A percentile compares a stretch with the other conserved stretches of the same genome.
phyloP scores from a whole-genome alignment of 2,329 filamentous ascomycete species.

The Colletotrichum lindemuthianum region DNA sequence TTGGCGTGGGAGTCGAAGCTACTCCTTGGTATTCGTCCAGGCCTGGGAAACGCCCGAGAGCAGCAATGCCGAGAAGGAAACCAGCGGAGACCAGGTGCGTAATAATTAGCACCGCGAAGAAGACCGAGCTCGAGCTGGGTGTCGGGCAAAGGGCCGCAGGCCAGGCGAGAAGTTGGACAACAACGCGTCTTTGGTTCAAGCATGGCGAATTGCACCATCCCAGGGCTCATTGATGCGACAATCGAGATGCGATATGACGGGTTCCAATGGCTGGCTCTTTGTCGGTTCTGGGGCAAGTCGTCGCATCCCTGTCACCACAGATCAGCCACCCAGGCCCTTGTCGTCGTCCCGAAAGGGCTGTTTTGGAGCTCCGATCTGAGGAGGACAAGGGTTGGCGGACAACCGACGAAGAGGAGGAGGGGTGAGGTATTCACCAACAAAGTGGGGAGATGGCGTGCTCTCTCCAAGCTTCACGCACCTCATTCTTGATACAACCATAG shows the following conservation, averaged over 20 bases:
- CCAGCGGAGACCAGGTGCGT: not conserved
- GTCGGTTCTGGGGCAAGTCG: not conserved
- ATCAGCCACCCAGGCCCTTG: no score
- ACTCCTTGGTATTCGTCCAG: no score
- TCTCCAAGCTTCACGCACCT: conserved; percentile 16
- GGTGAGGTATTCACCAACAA: conserved; percentile 31
- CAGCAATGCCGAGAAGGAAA: not conserved
- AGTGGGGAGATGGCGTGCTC: conserved; percentile 38
- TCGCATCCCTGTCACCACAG: conserved; percentile 1
- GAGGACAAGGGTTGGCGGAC: not conserved
- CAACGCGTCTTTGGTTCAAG: not conserved
- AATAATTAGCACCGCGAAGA: not conserved
- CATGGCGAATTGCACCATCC: conserved; percentile 23
- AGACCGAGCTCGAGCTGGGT: not conserved
- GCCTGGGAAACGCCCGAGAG: not conserved
- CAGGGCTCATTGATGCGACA: conserved; percentile 29
- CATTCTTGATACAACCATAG: conserved; percentile 9
- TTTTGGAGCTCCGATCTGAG: conserved; percentile 27
- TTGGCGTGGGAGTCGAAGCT: not conserved
- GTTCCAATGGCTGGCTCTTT: conserved; percentile 7
- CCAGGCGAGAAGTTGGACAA: not conserved
- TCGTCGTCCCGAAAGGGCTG: not conserved
- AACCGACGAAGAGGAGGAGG: not conserved
- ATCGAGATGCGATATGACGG: not conserved
- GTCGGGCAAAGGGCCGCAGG: not conserved